These are phyloP conservation scores for Tetrapisispora namnaoensis DNA, from an alignment of 805 yeast species.

Conservation along the genomic window DNA sequence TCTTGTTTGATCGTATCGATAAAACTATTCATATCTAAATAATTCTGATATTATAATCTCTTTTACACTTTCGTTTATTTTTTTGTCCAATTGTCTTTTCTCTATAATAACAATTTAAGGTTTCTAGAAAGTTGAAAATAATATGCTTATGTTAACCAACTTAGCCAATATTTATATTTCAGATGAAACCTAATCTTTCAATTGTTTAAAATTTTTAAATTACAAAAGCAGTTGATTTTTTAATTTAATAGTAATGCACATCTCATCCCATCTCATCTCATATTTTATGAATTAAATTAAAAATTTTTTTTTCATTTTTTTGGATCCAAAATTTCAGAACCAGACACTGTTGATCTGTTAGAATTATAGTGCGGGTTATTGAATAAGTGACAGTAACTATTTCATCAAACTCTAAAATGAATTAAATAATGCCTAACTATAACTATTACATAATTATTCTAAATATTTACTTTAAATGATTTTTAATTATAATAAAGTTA, in stretches of 20 bases:
- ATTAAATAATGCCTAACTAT: too few relatives aligned
- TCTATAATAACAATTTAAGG: too few relatives aligned
- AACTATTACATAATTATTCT: not conserved
- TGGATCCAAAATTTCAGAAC: not conserved
- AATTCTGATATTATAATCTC: not conserved
- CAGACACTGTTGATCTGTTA: not conserved
- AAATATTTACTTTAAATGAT: not conserved
- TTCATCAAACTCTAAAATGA: too few relatives aligned
- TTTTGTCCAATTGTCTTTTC: too few relatives aligned
- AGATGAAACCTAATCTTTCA: too few relatives aligned
- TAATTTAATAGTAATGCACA: not conserved
- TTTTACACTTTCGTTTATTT: too few relatives aligned
- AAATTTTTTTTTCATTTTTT: not conserved
- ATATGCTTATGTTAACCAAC: too few relatives aligned
- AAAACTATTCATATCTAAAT: constrained; percentile 11
- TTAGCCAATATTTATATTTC: too few relatives aligned
- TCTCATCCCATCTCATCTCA: constrained; percentile 3
- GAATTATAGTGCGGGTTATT: not conserved
- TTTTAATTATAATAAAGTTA: not conserved
- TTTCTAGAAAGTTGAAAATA: too few relatives aligned
- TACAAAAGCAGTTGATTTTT: too few relatives aligned
- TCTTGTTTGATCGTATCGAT: constrained; percentile 12
- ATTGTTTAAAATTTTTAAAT: too few relatives aligned
- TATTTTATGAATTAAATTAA: not conserved
- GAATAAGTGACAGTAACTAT: too few relatives aligned